A percentile compares a stretch with the other conserved stretches of the same genome.
Conservation (phyloP, 2,329 filamentous ascomycete species). For the Aspergillus sp. region DNA sequence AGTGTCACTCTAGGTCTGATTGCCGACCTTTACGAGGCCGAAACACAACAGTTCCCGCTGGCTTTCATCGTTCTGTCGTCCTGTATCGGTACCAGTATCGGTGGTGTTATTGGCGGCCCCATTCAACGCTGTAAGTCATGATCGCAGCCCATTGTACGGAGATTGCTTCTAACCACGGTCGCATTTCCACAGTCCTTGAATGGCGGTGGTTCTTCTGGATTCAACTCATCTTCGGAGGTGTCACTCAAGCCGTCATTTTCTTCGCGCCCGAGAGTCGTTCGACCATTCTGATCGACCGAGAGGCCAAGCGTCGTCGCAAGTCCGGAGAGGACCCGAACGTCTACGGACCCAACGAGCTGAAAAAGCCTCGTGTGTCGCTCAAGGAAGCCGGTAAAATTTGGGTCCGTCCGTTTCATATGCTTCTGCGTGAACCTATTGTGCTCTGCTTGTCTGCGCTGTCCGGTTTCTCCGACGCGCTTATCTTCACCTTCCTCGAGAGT, state of each 20-base stretch:
- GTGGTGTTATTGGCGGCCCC: slow-evolving; percentile 44
- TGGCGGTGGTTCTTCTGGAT: slow-evolving; percentile 56
- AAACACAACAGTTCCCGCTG: slow-evolving; percentile 47
- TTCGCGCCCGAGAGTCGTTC: slow-evolving; percentile 49
- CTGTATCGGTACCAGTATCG: slow-evolving; percentile 44
- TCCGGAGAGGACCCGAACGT: slow-evolving; percentile 49
- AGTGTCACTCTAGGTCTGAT: slow-evolving; percentile 53
- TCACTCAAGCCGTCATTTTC: slow-evolving; percentile 45
- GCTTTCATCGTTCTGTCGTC: slow-evolving; percentile 49
- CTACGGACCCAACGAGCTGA: slow-evolving; percentile 54
- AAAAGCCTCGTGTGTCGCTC: slow-evolving; percentile 39
- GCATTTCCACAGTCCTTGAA: slow-evolving; percentile 17
- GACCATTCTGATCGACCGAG: slow-evolving; percentile 47
- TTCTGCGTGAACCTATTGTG: slow-evolving; percentile 64
- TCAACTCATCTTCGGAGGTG: slow-evolving; percentile 49
- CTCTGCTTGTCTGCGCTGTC: slow-evolving; percentile 59
- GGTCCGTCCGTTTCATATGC: slow-evolving; percentile 61
- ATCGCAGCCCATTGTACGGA: no score
- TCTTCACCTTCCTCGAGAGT: slow-evolving; percentile 55
- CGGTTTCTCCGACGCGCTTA: slow-evolving; percentile 64
- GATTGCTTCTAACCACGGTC: no score
- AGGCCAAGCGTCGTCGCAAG: slow-evolving; percentile 48
- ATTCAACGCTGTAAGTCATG: slow-evolving; percentile 26
- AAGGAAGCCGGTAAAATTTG: slow-evolving; percentile 37
- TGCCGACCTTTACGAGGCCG: slow-evolving; percentile 48